Conservation (phyloP, 768 basidiomycete genomes). For the Suillus brevipes region DNA sequence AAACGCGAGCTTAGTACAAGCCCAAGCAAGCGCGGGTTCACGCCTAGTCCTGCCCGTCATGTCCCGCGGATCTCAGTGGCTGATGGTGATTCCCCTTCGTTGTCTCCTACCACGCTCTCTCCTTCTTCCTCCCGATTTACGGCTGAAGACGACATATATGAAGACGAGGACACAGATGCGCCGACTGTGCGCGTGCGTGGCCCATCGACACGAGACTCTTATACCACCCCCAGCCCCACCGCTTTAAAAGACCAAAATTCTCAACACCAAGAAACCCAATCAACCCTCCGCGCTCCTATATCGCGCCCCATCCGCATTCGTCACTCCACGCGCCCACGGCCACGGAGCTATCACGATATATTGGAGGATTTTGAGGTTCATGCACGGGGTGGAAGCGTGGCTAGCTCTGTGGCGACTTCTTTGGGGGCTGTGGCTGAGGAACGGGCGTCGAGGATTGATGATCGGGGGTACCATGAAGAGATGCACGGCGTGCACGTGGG, state of each 20-base stretch:
- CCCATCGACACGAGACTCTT: neutral
- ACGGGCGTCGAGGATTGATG: neutral
- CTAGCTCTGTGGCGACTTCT: conserved; percentile 31
- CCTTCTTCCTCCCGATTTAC: conserved; percentile 4
- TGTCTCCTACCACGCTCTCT: conserved; percentile 1
- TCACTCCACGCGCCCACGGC: conserved; percentile 38
- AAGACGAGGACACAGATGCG: neutral
- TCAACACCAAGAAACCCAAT: neutral
- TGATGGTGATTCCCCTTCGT: conserved; percentile 10
- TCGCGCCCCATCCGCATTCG: conserved; percentile 33
- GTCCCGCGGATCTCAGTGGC: conserved; percentile 22
- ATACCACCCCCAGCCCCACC: neutral
- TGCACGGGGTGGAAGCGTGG: conserved; percentile 29
- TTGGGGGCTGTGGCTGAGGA: conserved; percentile 17
- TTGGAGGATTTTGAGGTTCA: conserved; percentile 59
- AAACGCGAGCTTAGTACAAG: conserved; percentile 17
- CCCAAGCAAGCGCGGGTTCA: neutral
- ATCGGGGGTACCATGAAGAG: conserved; percentile 15
- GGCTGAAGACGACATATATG: neutral
- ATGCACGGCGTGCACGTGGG: neutral
- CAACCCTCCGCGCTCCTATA: neutral
- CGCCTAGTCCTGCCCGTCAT: conserved; percentile 22
- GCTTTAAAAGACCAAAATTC: neutral
- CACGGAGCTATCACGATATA: conserved; percentile 67
- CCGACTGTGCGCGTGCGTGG: neutral